phyloP scores from a whole-genome alignment of 2,329 filamentous ascomycete genomes.

The Colletotrichum plurivorum region DNA sequence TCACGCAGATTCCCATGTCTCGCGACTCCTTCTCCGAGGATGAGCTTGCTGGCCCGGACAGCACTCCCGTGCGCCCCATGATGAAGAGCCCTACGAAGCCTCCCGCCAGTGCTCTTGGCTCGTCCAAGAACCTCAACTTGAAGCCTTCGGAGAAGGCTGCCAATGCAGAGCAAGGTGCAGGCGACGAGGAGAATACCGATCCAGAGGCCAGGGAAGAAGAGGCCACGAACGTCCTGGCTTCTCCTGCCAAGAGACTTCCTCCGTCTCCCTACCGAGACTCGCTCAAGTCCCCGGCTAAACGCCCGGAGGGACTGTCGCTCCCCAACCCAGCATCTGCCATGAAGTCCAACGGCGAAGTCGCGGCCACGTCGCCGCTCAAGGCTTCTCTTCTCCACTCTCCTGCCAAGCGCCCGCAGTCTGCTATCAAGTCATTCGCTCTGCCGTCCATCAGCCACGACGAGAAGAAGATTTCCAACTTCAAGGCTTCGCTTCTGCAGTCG shows the following conservation, averaged over 20 bases:
- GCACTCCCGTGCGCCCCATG: slow-evolving; percentile 65
- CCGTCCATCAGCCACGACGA: slow-evolving; percentile 46
- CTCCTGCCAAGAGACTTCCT: slow-evolving; percentile 69
- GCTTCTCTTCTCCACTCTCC: slow-evolving; percentile 62
- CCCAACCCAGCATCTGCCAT: slow-evolving; percentile 49
- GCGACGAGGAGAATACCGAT: slow-evolving; percentile 38
- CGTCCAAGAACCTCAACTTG: slow-evolving; percentile 53
- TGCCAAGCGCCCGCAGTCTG: slow-evolving; percentile 64
- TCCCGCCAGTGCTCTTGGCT: slow-evolving; percentile 48
- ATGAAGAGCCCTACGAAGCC: slow-evolving; percentile 71
- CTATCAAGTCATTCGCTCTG: slow-evolving; percentile 55
- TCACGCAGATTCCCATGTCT: slow-evolving; percentile 67
- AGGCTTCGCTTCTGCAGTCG: slow-evolving; percentile 65
- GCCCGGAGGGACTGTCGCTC: slow-evolving; percentile 59
- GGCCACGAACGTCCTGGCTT: slow-evolving; percentile 58
- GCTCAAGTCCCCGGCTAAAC: slow-evolving; percentile 70
- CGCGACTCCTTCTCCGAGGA: slow-evolving; percentile 69
- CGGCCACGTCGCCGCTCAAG: slow-evolving; percentile 53
- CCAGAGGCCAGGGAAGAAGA: slow-evolving; percentile 30
- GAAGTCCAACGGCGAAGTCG: slow-evolving; percentile 42
- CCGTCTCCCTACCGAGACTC: slow-evolving; percentile 68
- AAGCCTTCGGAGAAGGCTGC: slow-evolving; percentile 37
- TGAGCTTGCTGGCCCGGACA: slow-evolving; percentile 68
- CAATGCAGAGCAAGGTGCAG: slow-evolving; percentile 41
- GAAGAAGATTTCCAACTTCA: slow-evolving; percentile 57